Evolutionary conservation across 2,329 filamentous ascomycete species (phyloP).

Genomic region (Escovopsis sp.): DNA sequence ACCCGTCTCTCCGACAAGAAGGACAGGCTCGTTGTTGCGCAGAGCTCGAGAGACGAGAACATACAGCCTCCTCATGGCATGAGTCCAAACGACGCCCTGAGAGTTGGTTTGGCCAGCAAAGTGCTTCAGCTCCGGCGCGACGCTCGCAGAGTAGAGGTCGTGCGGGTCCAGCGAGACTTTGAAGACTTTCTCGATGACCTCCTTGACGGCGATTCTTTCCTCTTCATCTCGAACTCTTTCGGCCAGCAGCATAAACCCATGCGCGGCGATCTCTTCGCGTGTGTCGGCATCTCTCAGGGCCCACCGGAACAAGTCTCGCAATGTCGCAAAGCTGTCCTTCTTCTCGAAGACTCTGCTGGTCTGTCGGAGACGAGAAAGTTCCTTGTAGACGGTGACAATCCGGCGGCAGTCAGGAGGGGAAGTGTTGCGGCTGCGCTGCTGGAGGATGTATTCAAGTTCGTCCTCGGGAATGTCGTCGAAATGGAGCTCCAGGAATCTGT

Average conservation of each 20-base stretch:
- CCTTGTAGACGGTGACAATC: conserved; percentile 88
- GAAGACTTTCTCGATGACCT: conserved; percentile 80
- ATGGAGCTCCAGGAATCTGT: conserved; percentile 90
- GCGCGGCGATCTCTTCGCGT: conserved; percentile 73
- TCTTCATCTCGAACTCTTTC: conserved; percentile 87
- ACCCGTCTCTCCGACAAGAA: conserved; percentile 91
- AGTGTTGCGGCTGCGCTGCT: conserved; percentile 71
- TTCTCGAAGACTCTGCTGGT: conserved; percentile 88
- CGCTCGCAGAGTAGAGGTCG: conserved; percentile 51
- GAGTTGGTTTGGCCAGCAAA: conserved; percentile 31
- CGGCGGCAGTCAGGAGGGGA: conserved; percentile 81
- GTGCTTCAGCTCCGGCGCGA: conserved; percentile 40
- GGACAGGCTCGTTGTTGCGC: conserved; percentile 79
- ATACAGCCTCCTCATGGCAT: conserved; percentile 83
- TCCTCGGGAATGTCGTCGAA: conserved; percentile 96
- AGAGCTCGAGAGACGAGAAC: conserved; percentile 78
- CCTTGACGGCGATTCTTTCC: conserved; percentile 71
- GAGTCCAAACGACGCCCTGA: conserved; percentile 78
- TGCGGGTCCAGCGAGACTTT: conserved; percentile 67
- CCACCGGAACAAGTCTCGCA: conserved; percentile 94
- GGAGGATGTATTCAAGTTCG: conserved; percentile 82
- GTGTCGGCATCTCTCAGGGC: conserved; percentile 72
- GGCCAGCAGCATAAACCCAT: conserved; percentile 92
- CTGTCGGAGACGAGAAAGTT: conserved; percentile 79
- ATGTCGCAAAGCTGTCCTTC: conserved; percentile 90